Evolutionary conservation across 257 asterid genomes (phyloP), one percentile per base, ranked within the genome.

Genomic region (Penstemon newberryi): DNA sequence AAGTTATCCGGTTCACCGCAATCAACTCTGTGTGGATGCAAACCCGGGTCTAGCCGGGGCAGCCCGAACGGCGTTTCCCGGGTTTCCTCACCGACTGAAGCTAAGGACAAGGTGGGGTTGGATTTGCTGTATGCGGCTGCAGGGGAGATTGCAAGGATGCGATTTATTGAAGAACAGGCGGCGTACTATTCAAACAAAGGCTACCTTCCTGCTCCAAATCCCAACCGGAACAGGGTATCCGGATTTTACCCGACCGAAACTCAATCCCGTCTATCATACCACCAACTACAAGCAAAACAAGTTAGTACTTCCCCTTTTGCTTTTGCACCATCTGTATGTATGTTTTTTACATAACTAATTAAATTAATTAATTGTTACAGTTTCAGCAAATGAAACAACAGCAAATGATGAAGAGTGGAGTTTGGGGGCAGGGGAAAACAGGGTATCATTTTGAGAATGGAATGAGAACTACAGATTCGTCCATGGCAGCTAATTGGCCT

Each of bases 1-100:
- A 69, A 76, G 67, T 67, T 84, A 4, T 84, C 89, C 2, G 82
- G 92, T 10, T 92, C 98, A 2, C 98, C 96, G 2, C 90, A 87
- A 44, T 92, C 96, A 2, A 83, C 98, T 5, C 85, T 89, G 3
- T 83, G 80, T 63, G 82, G 80, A 19, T 77, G 77, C 83, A 79
- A 79, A 44, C 80, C 74, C 42, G 80, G 78, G 43, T 82, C 88
- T 4, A 72, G 73, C 56, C 82, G 83, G 11, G 79, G 81, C 62
- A 84, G 86, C 52, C 84, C 88, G 5, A 68, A 70, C 62, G 38
- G 80, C 44, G 72, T 56, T 6, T 82, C 89, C 2, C 74, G 69
- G 52, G 83, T 79, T 19, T 71, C 90, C 8, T 80, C 92, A 0
- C 89, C 92, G 2, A 73, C 82, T 25, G 80, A 51, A 6, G 18